Base-by-base conservation (phyloP, 2,329 filamentous ascomycete genomes). In the Triangularia setosa region DNA sequence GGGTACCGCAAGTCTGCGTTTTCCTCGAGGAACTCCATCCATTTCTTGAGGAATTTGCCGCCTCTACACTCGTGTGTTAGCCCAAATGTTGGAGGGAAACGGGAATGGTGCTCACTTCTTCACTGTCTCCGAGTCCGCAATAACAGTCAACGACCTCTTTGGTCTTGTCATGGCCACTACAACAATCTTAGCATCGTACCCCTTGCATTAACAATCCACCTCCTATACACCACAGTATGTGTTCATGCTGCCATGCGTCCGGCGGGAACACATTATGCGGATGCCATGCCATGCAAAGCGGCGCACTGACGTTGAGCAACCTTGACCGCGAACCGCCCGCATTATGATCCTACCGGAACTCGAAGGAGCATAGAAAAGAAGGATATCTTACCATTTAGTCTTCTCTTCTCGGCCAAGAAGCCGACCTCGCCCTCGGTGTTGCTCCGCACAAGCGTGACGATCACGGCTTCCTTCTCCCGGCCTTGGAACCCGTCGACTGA, bases 401-500 rank as follows among this genome's bases (percentile, higher is more conserved):
- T 85, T 68, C 95, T 85, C 82, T 93, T 96, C 79, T 99, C 95
- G 14, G 87, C 92, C 40, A 99, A 79, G 73, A 99, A 99, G 9
- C 95, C 95, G 14, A 98, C 93, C 75, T 98, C 93, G 59, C 89
- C 87, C 58, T 93, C 86, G 5, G 87, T 70, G 74, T 99, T 99
- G 77, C 93, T 97, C 69, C 95, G 85, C 63, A 99, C 95, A n/a
- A 98, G 84, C 76, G 90, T 96, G 60, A 99, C 89, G 44, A 99
- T 85, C 16, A 99, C 89, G 2, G 92, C 95, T 76, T 99, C 95
- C 77, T 99, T 99, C 77, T 99, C 95, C 18, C 95, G 87, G 33
- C 95, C 95, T 76, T 99, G 76, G 75, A 99, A 99, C 1, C 94
- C 95, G 76, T 99, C 95, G 1, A 99, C 92, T 72, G 92, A 97